Conservation (phyloP, 495 filamentous ascomycete genomes). For the Penicillium robsamsonii region DNA sequence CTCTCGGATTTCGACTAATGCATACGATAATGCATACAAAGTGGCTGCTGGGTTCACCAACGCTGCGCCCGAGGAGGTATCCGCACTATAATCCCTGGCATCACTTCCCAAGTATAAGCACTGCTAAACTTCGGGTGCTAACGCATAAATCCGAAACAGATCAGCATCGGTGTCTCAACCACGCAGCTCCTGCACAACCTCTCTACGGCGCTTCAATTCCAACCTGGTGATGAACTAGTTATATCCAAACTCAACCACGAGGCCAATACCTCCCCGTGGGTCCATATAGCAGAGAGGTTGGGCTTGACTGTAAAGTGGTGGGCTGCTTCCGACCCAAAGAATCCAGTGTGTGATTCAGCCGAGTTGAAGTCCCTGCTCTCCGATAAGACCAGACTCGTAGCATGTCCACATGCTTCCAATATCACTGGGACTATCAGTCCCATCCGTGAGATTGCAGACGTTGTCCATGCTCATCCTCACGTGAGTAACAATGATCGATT, state of each 20-base stretch:
- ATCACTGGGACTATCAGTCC: conserved; percentile 68
- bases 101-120: not conserved
- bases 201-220: conserved; percentile 56
- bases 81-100: conserved; percentile 24
- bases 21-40: conserved; percentile 53
- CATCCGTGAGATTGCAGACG: conserved; percentile 51
- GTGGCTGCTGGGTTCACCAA: conserved; percentile 69
- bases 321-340: conserved; percentile 39
- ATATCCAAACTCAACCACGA: conserved; percentile 69
- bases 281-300: conserved; percentile 55
- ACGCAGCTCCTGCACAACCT: conserved; percentile 74
- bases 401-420: conserved; percentile 67
- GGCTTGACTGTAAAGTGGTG: conserved; percentile 67
- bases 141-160: conserved; percentile 9
- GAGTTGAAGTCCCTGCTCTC: conserved; percentile 55
- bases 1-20: conserved; percentile 52
- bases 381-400: conserved; percentile 59
- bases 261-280: conserved; percentile 68
- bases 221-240: conserved; percentile 61
- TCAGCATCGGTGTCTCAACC: conserved; percentile 59
- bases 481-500: conserved; percentile 12
- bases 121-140: not conserved
- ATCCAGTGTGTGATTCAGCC: conserved; percentile 53
- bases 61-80: conserved; percentile 59
- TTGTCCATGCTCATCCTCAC: conserved; percentile 42